These are phyloP conservation scores for Lolium multiflorum DNA, from an alignment of 176 grass and related monocot species.

Conservation along the genomic window DNA sequence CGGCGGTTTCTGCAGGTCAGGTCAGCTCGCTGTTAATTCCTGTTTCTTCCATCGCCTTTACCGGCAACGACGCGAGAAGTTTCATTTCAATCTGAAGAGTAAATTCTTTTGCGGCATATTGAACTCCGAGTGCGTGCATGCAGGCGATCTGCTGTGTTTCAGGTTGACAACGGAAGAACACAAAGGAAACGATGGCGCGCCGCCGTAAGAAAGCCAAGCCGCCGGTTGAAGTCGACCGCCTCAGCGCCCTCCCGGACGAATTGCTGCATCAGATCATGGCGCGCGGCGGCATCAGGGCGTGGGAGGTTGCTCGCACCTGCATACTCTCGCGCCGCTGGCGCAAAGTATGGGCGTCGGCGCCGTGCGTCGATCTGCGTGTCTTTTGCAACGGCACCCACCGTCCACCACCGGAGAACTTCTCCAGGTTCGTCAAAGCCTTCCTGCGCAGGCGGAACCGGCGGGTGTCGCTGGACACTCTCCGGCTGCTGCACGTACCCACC, in stretches of 20 bases:
- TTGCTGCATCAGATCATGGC: background rate
- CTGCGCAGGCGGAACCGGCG: background rate
- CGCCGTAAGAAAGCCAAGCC: background rate
- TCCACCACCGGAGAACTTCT: background rate
- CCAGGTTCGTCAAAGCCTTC: background rate
- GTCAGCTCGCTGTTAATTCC: too few relatives aligned
- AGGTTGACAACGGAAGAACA: background rate
- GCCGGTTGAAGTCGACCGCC: background rate
- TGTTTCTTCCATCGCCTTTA: too few relatives aligned
- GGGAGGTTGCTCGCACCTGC: background rate
- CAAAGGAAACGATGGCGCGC: background rate
- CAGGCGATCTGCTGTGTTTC: background rate
- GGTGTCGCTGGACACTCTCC: background rate
- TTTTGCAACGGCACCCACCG: background rate
- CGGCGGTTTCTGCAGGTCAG: too few relatives aligned
- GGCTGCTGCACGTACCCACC: background rate
- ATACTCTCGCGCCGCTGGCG: background rate
- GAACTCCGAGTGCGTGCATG: background rate
- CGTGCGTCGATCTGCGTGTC: background rate
- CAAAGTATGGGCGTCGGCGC: background rate
- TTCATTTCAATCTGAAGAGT: too few relatives aligned
- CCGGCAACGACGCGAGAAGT: too few relatives aligned
- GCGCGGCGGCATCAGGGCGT: background rate
- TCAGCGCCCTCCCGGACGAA: background rate
- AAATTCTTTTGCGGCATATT: too few relatives aligned